Evolutionary conservation across 352 stramenopile species (phyloP), one percentile per base, ranked within the genome.

Genomic region (Pythium myriotylum): DNA sequence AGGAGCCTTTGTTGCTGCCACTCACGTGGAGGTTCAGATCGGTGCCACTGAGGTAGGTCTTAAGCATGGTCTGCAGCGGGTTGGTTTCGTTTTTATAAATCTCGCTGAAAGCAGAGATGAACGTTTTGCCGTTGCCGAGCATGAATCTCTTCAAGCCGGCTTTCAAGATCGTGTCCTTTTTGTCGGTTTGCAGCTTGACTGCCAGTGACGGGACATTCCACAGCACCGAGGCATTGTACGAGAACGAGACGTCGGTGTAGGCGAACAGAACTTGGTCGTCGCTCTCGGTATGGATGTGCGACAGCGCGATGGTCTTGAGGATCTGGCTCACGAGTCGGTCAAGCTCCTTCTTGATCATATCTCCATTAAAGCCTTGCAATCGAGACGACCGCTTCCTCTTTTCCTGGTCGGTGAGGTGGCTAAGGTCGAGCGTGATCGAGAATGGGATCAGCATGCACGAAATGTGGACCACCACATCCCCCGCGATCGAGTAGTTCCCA

Each of bases 181-280:
- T 24, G 10, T 54, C 68, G 14, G 68, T 83, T 37, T 77, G 57
- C 20, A 95, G 67, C 4, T 76, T 61, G 3, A 95, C 61, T 20
- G 77, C 76, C 29, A 95, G 69, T 10, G 85, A 79, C 9, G 84
- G 86, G 7, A 95, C 22, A n/a, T 92, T 91, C 82, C 84, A 95
- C 9, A 89, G 39, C 24, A 93, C 61, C 7, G 54, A 63, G 12
- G 86, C 87, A 0, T 43, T 48, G 60, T 90, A 92, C 32, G 79
- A 62, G 43, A 94, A 92, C 29, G 79, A 80, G 17, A 93, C 82
- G 54, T 93, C 84, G 3, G 86, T 91, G 46, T 86, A 95, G 13
- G 85, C 82, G 54, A 92, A 92, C 9, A 95, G 76, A 57, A 86
- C 76, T 20, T 72, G 41, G 10, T 69, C 45, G 45, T 89, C 76